Evolutionary conservation across 805 yeast species (phyloP).

Genomic region (Metschnikowia continentalis): DNA sequence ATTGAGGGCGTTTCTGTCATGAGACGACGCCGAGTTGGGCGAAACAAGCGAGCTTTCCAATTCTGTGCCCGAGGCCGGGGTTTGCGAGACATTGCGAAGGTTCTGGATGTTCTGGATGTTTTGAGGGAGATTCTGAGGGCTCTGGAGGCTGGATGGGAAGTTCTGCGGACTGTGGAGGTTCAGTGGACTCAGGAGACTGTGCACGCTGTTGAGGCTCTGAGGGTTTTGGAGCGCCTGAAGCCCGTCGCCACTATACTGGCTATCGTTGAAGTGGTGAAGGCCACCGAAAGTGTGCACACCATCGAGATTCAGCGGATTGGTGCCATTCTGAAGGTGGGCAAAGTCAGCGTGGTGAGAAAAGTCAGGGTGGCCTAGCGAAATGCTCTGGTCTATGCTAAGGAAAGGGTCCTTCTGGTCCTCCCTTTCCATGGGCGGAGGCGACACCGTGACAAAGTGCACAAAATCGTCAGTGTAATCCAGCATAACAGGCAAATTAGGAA

Average conservation of each 20-base stretch:
- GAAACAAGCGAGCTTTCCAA: neutral
- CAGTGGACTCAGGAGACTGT: too few species aligned
- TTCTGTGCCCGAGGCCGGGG: neutral
- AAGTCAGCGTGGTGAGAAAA: neutral
- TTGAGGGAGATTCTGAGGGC: too few species aligned
- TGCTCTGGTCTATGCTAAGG: neutral
- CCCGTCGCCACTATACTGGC: too few species aligned
- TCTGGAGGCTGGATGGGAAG: too few species aligned
- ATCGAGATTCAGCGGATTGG: neutral
- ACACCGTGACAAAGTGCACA: slow-evolving; percentile 28
- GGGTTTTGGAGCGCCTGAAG: neutral
- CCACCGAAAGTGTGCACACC: neutral
- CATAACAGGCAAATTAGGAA: neutral
- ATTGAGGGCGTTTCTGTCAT: neutral
- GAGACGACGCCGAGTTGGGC: slow-evolving; percentile 1
- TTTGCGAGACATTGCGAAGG: neutral
- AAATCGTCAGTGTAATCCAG: slow-evolving; percentile 20
- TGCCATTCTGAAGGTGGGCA: neutral
- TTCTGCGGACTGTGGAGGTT: too few species aligned
- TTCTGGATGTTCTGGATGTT: neutral
- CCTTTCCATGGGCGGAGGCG: slow-evolving; percentile 22
- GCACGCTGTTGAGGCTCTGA: neutral
- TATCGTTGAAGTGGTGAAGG: neutral
- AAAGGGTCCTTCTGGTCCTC: neutral
- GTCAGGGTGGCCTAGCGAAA: neutral